Base-by-base conservation (phyloP, 2,329 filamentous ascomycete genomes). In the Talaromyces albobiverticillius region DNA sequence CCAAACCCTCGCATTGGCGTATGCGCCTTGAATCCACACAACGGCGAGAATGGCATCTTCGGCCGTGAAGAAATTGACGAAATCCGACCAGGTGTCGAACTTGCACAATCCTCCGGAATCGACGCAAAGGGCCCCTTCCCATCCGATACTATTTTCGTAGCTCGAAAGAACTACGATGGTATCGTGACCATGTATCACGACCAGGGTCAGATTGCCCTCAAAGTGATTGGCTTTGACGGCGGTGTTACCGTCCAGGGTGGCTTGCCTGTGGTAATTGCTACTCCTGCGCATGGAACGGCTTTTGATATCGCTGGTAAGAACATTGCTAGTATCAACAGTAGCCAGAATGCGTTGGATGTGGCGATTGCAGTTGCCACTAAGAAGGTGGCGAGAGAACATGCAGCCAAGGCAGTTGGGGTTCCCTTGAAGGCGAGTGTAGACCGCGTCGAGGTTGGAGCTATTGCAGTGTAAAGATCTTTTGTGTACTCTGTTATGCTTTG, bases 141-240 rank as follows among this genome's bases (percentile, higher is more conserved):
- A 2, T 66, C 61, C 53, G 68, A 69, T 56, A 71, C 68, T 23
- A 68, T 71, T 51, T 71, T 71, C 53, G 57, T 71, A 9, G 64
- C 64, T 54, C 59, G 69, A 23, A 51, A 60, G 22, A 57, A 63
- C 16, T 71, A 65, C 48, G 67, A 71, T 53, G 67, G 63, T n/a
- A 68, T 71, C 23, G 61, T 70, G 26, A 68, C 67, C 41, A 70
- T 71, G 68, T 71, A 70, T 50, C 68, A 71, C 57, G 68, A 71
- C 54, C 68, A 70, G 46, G 68, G 68, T 4, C 68, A 71, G 56
- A 69, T 70, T 32, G 68, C 67, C 4, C 63, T 71, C 56, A 71
- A 70, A 59, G 57, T 71, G 4, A 61, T 71, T 8, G 58, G 57
- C 2, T 71, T 71, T 54, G 67, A 71, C 29, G 66, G 67, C 8